Conservation (phyloP, 768 basidiomycete genomes). For the Termitomyces sp. region DNA sequence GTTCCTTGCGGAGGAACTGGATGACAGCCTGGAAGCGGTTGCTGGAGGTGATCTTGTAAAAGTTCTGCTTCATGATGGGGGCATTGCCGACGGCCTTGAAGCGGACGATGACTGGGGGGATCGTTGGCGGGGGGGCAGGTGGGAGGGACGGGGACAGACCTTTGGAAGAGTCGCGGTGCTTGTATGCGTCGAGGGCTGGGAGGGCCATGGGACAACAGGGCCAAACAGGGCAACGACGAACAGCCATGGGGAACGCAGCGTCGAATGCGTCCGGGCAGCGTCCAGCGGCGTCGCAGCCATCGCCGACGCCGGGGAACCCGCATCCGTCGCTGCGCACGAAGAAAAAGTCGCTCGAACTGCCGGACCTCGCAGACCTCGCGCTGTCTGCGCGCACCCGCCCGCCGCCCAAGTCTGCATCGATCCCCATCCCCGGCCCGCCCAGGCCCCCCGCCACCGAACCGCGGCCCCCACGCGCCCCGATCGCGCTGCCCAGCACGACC, state of each 20-base stretch:
- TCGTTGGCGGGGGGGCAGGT: neutral
- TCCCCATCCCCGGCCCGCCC: constrained; percentile 1
- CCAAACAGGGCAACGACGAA: neutral
- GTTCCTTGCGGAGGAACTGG: constrained; percentile 83
- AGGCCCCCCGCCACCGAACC: constrained; percentile 20
- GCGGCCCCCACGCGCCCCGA: constrained; percentile 19
- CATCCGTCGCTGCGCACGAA: constrained; percentile 61
- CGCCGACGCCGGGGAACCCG: constrained; percentile 35
- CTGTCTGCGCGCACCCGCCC: constrained; percentile 11
- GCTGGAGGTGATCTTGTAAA: constrained; percentile 94
- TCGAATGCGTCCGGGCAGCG: neutral
- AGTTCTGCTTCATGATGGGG: constrained; percentile 98
- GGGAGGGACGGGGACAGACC: constrained; percentile 32
- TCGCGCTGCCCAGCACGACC: constrained; percentile 23
- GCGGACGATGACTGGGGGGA: constrained; percentile 76
- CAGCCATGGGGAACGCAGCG: constrained; percentile 10
- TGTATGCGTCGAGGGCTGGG: constrained; percentile 74
- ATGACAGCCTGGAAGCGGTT: constrained; percentile 96
- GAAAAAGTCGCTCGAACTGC: constrained; percentile 72
- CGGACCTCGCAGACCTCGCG: constrained; percentile 52
- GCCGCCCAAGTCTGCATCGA: neutral
- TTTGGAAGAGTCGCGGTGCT: constrained; percentile 80
- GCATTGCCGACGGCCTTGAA: constrained; percentile 98
- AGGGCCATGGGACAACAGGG: neutral
- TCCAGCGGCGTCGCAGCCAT: neutral